Conservation (phyloP, 345 rosid genomes). For the Populus pruinosa region DNA sequence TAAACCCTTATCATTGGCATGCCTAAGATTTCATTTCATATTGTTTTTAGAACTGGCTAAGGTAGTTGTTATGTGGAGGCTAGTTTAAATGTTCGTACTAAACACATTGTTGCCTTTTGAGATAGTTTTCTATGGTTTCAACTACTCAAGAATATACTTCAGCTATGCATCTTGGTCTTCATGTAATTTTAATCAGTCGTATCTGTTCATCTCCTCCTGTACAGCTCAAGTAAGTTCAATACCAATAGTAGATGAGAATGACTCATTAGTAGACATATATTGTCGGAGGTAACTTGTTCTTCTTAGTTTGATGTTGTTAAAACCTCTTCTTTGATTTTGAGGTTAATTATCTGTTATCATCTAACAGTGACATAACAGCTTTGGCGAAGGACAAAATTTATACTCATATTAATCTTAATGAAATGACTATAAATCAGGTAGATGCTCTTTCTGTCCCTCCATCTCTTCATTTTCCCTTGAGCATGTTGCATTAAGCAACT, state of each 20-base stretch:
- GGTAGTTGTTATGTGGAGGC: not conserved
- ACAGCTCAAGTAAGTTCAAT: conserved; percentile 33
- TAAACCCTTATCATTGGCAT: not conserved
- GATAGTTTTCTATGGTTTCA: not conserved
- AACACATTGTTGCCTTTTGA: not conserved
- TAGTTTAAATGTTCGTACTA: not conserved
- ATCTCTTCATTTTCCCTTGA: not conserved
- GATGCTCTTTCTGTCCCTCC: not conserved
- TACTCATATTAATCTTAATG: conserved; percentile 29
- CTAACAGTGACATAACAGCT: conserved; percentile 35
- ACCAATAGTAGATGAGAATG: conserved; percentile 33
- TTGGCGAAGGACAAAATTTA: conserved; percentile 30
- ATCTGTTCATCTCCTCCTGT: not conserved
- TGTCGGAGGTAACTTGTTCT: conserved; percentile 26
- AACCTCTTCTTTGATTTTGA: not conserved
- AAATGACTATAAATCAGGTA: conserved; percentile 35
- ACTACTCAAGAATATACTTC: not conserved
- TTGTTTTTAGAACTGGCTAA: not conserved
- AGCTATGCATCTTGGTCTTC: not conserved
- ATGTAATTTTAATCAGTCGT: not conserved
- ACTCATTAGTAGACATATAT: conserved; percentile 29
- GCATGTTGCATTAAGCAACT: not conserved
- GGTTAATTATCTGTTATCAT: not conserved
- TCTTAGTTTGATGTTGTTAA: not conserved
- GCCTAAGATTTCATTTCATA: not conserved